These are phyloP conservation scores for Mycena pura DNA, from an alignment of 768 basidiomycete species.

Conservation along the genomic window DNA sequence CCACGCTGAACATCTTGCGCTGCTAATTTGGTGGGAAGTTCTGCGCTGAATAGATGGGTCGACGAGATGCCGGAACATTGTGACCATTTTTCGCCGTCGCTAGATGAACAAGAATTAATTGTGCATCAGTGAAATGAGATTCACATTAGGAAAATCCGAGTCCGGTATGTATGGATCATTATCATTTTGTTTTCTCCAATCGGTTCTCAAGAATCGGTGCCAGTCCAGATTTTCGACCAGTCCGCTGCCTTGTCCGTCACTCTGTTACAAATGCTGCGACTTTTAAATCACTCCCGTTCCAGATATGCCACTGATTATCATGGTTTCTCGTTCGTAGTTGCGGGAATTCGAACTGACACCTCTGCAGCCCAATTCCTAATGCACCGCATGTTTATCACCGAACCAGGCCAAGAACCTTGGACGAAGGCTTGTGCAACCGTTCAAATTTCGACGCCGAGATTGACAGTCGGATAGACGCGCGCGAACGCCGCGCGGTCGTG, in stretches of 20 bases:
- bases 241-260: constrained; percentile 15
- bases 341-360: neutral
- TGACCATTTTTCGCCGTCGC: neutral
- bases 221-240: constrained; percentile 21
- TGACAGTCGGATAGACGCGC: constrained; percentile 49
- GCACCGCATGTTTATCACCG: constrained; percentile 17
- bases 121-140: constrained; percentile 26
- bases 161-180: too few species aligned
- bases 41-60: constrained; percentile 19
- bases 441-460: constrained; percentile 24
- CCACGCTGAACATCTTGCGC: neutral
- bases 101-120: too few species aligned
- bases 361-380: constrained; percentile 15
- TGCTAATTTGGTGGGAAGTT: neutral
- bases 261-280: too few species aligned
- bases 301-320: constrained; percentile 23
- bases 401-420: neutral
- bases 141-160: constrained; percentile 13
- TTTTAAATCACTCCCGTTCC: neutral
- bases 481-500: constrained; percentile 51
- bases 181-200: neutral
- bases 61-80: constrained; percentile 10
- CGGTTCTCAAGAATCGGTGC: neutral
- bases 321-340: neutral
- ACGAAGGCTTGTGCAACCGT: neutral